phyloP scores from a whole-genome alignment of 2,329 filamentous ascomycete genomes.

The Magnaporthiopsis incrustans region DNA sequence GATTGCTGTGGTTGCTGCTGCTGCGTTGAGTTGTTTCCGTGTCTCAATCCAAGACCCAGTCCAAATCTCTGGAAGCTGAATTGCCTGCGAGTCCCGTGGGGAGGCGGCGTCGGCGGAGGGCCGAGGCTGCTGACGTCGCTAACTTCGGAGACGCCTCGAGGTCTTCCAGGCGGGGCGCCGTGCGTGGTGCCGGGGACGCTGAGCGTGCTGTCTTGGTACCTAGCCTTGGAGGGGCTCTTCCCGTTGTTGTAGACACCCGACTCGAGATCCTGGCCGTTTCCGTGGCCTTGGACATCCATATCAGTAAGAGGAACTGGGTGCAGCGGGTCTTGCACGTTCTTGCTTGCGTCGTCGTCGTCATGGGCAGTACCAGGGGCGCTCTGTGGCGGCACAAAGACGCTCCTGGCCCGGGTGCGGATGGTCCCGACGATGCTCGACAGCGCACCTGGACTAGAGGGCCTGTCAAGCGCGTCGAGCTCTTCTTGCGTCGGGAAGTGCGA shows the following conservation, averaged over 20 bases:
- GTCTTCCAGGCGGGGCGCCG: slow-evolving; percentile 18
- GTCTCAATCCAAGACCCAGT: slow-evolving; percentile 24
- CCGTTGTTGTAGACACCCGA: slow-evolving; percentile 31
- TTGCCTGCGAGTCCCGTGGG: slow-evolving; percentile 58
- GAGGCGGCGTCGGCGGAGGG: slow-evolving; percentile 52
- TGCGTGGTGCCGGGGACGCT: slow-evolving; percentile 27
- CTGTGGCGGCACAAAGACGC: slow-evolving; percentile 21
- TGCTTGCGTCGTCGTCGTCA: slow-evolving; percentile 20
- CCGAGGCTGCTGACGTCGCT: slow-evolving; percentile 30
- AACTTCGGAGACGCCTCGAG: slow-evolving; percentile 29
- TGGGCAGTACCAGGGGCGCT: slow-evolving; percentile 25
- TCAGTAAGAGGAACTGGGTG: slow-evolving; percentile 56
- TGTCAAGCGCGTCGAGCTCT: slow-evolving; percentile 47
- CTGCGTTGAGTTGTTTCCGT: slow-evolving; percentile 23
- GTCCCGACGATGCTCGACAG: slow-evolving; percentile 51
- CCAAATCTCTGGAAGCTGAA: slow-evolving; percentile 83
- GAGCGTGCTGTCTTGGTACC: slow-evolving; percentile 41
- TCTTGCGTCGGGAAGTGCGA: slow-evolving; percentile 68
- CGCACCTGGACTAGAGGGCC: slow-evolving; percentile 37
- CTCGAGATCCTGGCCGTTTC: slow-evolving; percentile 28
- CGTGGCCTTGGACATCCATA: slow-evolving; percentile 41
- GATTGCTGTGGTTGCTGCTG: slow-evolving; percentile 28
- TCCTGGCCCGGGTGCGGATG: slow-evolving; percentile 38
- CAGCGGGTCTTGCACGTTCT: slow-evolving; percentile 42
- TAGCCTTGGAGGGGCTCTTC: slow-evolving; percentile 41